Evolutionary conservation across 805 yeast species (phyloP), one percentile per base, ranked within the genome.

Genomic region (Kodamaea kakaduensis): DNA sequence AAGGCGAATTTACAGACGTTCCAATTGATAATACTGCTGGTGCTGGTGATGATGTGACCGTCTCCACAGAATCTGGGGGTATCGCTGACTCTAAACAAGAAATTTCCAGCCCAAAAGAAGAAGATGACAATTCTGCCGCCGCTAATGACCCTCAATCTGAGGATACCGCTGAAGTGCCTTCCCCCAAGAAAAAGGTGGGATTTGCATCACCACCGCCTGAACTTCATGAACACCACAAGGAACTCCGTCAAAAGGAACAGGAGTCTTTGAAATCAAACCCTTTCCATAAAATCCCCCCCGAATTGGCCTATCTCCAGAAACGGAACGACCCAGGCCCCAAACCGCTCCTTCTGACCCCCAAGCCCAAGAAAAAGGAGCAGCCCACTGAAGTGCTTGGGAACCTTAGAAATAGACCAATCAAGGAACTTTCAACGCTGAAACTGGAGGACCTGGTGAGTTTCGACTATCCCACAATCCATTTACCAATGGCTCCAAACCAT

Each of bases 401-500:
- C 42, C 69, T 77, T 29, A 67, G 65, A 38, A 57, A 64, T 44
- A 59, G 74, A 20, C 77, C 81, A 9, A 67, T 75, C 5, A 69
- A 69, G 43, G 72, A 78, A 57, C 47, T 70, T 56, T 48, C 67
- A 41, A 49, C 69, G 47, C 45, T 73, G 36, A 66, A 67, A 42
- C 64, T 63, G 42, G 56, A 60, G 31, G 64, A 69, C 1, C 65
- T 58, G 32, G 65, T 79, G 47, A 74, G 76, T 22, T 78, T 78
- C 51, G 73, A 74, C 43, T 70, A 73, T 44, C 67, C 64, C 15
- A 69, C 67, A 25, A 66, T 74, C 31, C 67, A 67, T 18, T 48
- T 69, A 15, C 84, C 81, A 2, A 58, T 78, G 31, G 57, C 65
- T 6, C 51, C 64, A 19, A 63, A 66, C 46, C 67, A 68, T 34